Evolutionary conservation across 1,139 yeast species (phyloP), one percentile per base, ranked within the genome.

Genomic region (Pichia kudriavzevii): DNA sequence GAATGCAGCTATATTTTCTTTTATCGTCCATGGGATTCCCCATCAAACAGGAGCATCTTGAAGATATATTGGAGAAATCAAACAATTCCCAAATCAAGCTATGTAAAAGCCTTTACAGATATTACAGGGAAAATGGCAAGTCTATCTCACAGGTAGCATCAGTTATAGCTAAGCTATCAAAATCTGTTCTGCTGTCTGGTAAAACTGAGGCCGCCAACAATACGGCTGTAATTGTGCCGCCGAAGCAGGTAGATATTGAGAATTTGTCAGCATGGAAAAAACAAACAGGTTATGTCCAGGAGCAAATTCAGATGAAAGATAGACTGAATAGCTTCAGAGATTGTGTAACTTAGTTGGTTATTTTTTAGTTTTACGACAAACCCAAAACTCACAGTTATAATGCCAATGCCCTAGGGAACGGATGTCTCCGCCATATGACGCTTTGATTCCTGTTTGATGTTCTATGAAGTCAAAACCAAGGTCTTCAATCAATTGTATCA

Each of bases 351-450:
- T 31, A 10, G 3, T 14, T 23, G 9, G 9, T 9, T 17, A 8
- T n/a, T 23, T 7, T 22, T 17, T 13, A 12, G 13, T 38, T 30
- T 64, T 69, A 35, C 47, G 50, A 42, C 78, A 80, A 11, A 79
- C 75, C 88, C 93, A 84, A 49, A 63, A 82, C 41, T 78, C 85
- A 48, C 91, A 79, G 27, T 72, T 62, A 49, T 79, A 83, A 6
- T 58, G 56, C 64, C 70, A 79, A 1, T 69, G 63, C 0, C 83
- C 80, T 56, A 81, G 58, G 2, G 77, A 58, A 33, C 59, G 52
- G 1, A 53, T 48, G 46, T 80, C 84, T 2, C 69, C 61, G 12
- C 84, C 72, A 49, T 83, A 83, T 0, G 70, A 62, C 5, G 75
- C 59, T 14, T 66, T 60, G 9, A 76, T 63, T 5, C 53, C 66